Conservation (phyloP, 305 asterid genomes). For the Plantago lanceolata region DNA sequence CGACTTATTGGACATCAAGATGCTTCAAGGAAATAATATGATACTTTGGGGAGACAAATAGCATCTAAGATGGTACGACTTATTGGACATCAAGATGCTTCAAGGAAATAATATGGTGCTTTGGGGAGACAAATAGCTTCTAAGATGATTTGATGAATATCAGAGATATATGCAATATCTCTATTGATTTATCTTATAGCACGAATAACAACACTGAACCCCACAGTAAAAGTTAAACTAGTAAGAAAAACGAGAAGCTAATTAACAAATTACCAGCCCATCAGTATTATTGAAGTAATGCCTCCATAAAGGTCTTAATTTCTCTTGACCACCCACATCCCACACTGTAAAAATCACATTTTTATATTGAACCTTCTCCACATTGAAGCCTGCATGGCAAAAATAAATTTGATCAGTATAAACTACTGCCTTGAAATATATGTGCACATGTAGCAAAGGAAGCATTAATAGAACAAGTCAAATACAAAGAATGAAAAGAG, state of each 20-base stretch:
- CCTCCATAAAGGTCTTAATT: constrained; percentile 95
- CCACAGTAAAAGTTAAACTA: background rate
- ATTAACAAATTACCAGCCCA: constrained; percentile 65
- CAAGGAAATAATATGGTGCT: constrained; percentile 1
- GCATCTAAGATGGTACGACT: constrained; percentile 19
- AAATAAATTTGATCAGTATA: constrained; percentile 28
- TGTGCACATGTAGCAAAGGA: background rate
- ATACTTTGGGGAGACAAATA: background rate
- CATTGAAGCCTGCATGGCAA: constrained; percentile 78
- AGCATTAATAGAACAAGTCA: background rate
- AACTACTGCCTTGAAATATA: constrained; percentile 17
- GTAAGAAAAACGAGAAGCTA: constrained; percentile 8
- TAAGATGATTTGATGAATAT: background rate
- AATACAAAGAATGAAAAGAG: background rate
- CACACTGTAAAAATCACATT: constrained; percentile 92
- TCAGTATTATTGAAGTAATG: constrained; percentile 93
- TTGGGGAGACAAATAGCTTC: background rate
- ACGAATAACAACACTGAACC: background rate
- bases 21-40: constrained; percentile 1
- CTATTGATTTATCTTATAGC: background rate
- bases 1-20: constrained; percentile 8
- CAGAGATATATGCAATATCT: background rate
- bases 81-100: constrained; percentile 2
- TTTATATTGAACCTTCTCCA: constrained; percentile 96
- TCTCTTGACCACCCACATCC: constrained; percentile 99